Evolutionary conservation across 2,329 filamentous ascomycete species (phyloP).

Genomic region (Colletotrichum tropicicola): DNA sequence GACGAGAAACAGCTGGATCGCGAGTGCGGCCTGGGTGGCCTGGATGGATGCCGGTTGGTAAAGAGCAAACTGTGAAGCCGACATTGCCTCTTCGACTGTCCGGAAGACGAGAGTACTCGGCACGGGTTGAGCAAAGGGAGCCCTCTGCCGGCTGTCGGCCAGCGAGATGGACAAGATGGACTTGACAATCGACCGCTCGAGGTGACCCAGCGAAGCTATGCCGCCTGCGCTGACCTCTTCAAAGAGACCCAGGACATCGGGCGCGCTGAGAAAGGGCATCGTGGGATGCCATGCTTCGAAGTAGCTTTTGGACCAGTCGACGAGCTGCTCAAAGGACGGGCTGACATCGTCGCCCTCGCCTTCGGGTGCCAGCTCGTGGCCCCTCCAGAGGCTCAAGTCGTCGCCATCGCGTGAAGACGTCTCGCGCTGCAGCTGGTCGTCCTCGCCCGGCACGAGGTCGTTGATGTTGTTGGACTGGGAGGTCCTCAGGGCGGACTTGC

Average conservation of each 20-base stretch:
- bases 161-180: slow-evolving; percentile 63
- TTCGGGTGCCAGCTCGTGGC: slow-evolving; percentile 41
- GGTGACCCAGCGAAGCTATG: slow-evolving; percentile 37
- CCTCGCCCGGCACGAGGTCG: slow-evolving; percentile 64
- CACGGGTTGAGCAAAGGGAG: slow-evolving; percentile 38
- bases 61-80: slow-evolving; percentile 56
- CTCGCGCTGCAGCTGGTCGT: slow-evolving; percentile 53
- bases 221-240: slow-evolving; percentile 50
- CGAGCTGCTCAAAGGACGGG: slow-evolving; percentile 56
- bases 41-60: slow-evolving; percentile 56
- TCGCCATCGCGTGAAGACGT: slow-evolving; percentile 19
- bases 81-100: slow-evolving; percentile 58
- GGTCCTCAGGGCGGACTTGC: slow-evolving; percentile 29
- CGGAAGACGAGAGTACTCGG: slow-evolving; percentile 55
- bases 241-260: slow-evolving; percentile 56
- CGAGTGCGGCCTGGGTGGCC: slow-evolving; percentile 59
- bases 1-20: slow-evolving; percentile 62
- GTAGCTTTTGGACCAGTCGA: slow-evolving; percentile 60
- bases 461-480: slow-evolving; percentile 28
- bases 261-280: slow-evolving; percentile 65
- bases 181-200: slow-evolving; percentile 53
- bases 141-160: slow-evolving; percentile 58
- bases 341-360: slow-evolving; percentile 1
- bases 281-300: slow-evolving; percentile 67
- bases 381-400: slow-evolving; percentile 44